These are phyloP conservation scores for Tranzscheliella williamsii DNA, from an alignment of 1,284 basidiomycete species.

Conservation along the genomic window DNA sequence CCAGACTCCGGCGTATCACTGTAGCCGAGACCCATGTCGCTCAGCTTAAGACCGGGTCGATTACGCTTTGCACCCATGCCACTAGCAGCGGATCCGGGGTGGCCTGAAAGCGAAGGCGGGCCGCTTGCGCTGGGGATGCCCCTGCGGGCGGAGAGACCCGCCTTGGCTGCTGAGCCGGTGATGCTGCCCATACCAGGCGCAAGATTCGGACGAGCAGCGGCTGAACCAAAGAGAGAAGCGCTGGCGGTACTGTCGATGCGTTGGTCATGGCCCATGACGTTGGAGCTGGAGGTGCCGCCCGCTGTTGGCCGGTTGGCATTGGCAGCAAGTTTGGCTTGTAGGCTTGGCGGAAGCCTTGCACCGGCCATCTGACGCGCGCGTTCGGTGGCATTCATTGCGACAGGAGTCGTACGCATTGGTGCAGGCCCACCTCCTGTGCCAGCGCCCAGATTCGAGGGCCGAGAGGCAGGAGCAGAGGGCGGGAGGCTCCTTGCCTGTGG, in stretches of 20 bases:
- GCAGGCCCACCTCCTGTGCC: neutral
- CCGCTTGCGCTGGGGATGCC: slow-evolving; percentile 65
- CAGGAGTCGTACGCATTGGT: neutral
- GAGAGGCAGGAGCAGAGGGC: slow-evolving; percentile 5
- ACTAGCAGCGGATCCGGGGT: slow-evolving; percentile 12
- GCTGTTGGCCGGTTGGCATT: slow-evolving; percentile 32
- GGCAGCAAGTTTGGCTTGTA: slow-evolving; percentile 90
- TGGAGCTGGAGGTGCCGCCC: slow-evolving; percentile 6
- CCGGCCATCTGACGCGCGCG: slow-evolving; percentile 50
- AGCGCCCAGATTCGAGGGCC: neutral
- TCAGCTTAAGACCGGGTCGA: slow-evolving; percentile 47
- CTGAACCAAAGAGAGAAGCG: slow-evolving; percentile 36
- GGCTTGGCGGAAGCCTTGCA: slow-evolving; percentile 69
- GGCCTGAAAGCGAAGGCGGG: slow-evolving; percentile 65
- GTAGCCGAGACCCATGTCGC: slow-evolving; percentile 40
- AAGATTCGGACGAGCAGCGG: slow-evolving; percentile 1
- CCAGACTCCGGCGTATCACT: slow-evolving; percentile 8
- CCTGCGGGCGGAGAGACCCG: slow-evolving; percentile 32
- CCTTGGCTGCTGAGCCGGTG: slow-evolving; percentile 11
- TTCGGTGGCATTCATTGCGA: slow-evolving; percentile 37
- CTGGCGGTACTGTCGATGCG: slow-evolving; percentile 47
- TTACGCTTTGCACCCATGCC: slow-evolving; percentile 25
- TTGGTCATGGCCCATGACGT: slow-evolving; percentile 43
- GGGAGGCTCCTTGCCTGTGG: slow-evolving; percentile 9
- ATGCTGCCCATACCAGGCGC: neutral